A percentile compares a stretch with the other conserved stretches of the same genome.
Evolutionary conservation across 2,329 filamentous ascomycete genomes (phyloP).

Genomic region (Chaetothyriales sp.): DNA sequence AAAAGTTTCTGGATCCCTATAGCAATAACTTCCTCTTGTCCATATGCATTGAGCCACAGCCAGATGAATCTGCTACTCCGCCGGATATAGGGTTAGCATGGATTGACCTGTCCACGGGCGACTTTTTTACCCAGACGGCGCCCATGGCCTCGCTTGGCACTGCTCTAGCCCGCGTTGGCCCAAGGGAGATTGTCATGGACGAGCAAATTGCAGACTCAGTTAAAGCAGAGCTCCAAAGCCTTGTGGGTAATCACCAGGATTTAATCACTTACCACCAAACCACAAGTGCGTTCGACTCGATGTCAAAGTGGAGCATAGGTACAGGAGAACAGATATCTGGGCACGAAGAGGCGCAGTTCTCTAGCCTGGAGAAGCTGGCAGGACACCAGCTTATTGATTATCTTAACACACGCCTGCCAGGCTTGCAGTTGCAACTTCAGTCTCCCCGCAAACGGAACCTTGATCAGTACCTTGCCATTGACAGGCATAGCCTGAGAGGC

Average conservation of each 20-base stretch:
- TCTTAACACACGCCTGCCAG: slow-evolving; percentile 62
- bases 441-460: slow-evolving; percentile 60
- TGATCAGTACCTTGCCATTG: slow-evolving; percentile 72
- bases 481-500: slow-evolving; percentile 77
- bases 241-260: slow-evolving; percentile 61
- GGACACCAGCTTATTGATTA: slow-evolving; percentile 74
- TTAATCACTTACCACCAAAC: slow-evolving; percentile 56
- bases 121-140: slow-evolving; percentile 73
- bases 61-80: slow-evolving; percentile 18
- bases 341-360: slow-evolving; percentile 43
- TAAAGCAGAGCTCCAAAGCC: slow-evolving; percentile 46
- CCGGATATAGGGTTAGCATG: slow-evolving; percentile 62
- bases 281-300: slow-evolving; percentile 28
- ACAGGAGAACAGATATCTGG: slow-evolving; percentile 18
- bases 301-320: slow-evolving; percentile 47
- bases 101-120: slow-evolving; percentile 88
- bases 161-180: slow-evolving; percentile 64
- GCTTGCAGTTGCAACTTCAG: slow-evolving; percentile 65
- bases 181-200: slow-evolving; percentile 71
- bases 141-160: slow-evolving; percentile 60
- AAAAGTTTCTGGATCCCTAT: slow-evolving; percentile 90
- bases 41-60: slow-evolving; percentile 39
- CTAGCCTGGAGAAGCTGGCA: slow-evolving; percentile 54
- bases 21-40: slow-evolving; percentile 86
- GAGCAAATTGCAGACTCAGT: slow-evolving; percentile 43